Conservation (phyloP, 805 yeast species). For the Candida multigemmis region DNA sequence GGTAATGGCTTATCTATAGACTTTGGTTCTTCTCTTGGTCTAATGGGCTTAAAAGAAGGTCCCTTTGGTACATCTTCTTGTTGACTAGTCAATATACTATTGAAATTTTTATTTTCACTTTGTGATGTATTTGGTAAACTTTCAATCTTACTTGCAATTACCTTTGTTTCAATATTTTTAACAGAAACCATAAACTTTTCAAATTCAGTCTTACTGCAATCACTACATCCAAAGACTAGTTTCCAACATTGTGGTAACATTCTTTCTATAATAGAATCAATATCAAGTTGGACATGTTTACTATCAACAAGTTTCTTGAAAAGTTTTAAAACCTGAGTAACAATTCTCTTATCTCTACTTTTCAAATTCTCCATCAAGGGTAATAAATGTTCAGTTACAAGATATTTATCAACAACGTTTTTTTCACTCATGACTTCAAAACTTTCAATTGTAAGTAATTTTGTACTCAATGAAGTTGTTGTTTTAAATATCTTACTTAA, state of each 20-base stretch:
- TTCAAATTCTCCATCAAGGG: conserved; percentile 72
- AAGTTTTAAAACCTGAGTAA: conserved; percentile 36
- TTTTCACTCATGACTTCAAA: conserved; percentile 49
- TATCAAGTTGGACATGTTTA: conserved; percentile 18
- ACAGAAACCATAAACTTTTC: conserved; percentile 14
- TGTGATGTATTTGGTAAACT: conserved; percentile 7
- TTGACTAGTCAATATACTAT: conserved; percentile 3
- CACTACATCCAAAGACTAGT: conserved; percentile 28
- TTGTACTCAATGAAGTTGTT: conserved; percentile 76
- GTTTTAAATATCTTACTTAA: conserved; percentile 68
- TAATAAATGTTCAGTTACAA: conserved; percentile 69
- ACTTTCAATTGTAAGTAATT: conserved; percentile 54
- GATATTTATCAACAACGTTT: conserved; percentile 59
- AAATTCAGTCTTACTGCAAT: conserved; percentile 26
- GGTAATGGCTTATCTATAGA: too few relatives aligned
- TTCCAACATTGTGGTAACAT: conserved; percentile 22
- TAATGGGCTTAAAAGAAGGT: background rate
- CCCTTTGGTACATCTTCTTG: background rate
- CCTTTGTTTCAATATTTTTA: conserved; percentile 11
- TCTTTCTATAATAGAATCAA: conserved; percentile 18
- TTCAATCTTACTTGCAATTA: conserved; percentile 10
- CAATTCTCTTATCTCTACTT: conserved; percentile 62
- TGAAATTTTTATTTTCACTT: too few relatives aligned
- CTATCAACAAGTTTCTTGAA: conserved; percentile 42
- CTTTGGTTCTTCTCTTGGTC: conserved; percentile 2